Percentiles rank a stretch among this genome's conserved stretches.
Evolutionary conservation across 306 rosid species (phyloP).

Genomic region (Clitoria ternatea): DNA sequence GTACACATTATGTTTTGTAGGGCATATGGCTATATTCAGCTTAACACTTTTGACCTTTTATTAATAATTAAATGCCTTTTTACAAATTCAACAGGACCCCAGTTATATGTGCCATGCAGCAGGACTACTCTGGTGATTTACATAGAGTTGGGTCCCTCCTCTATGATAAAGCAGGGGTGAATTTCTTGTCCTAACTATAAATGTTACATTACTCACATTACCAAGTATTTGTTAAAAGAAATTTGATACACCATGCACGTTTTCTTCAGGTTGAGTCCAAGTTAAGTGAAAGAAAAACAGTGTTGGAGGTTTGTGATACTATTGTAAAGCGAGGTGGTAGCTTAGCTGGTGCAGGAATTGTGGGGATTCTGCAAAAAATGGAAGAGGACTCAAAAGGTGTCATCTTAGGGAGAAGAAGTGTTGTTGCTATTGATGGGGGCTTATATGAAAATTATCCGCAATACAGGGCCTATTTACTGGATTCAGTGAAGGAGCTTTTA

Average conservation of each 20-base stretch:
- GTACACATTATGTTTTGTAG: not conserved
- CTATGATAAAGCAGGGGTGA: slow-evolving; percentile 68
- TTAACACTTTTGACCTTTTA: not conserved
- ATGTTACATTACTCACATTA: not conserved
- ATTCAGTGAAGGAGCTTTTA: slow-evolving; percentile 58
- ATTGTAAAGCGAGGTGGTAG: slow-evolving; percentile 86
- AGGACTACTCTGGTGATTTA: slow-evolving; percentile 71
- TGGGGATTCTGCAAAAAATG: slow-evolving; percentile 81
- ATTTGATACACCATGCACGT: too few relatives aligned
- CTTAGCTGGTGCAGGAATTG: slow-evolving; percentile 94
- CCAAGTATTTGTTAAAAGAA: too few relatives aligned
- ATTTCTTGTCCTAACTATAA: slow-evolving; percentile 11
- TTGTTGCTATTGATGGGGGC: slow-evolving; percentile 95
- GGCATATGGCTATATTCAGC: not conserved
- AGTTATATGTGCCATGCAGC: slow-evolving; percentile 77
- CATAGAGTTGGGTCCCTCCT: slow-evolving; percentile 63
- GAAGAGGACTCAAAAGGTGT: slow-evolving; percentile 63
- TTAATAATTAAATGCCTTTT: not conserved
- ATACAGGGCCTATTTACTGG: slow-evolving; percentile 55
- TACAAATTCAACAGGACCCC: slow-evolving; percentile 59
- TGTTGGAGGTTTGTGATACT: slow-evolving; percentile 77
- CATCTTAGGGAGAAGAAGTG: slow-evolving; percentile 56
- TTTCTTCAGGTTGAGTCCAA: slow-evolving; percentile 59
- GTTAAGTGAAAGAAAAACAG: slow-evolving; percentile 56
- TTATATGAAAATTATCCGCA: slow-evolving; percentile 81